A percentile compares a stretch with the other conserved stretches of the same genome.
Conservation (phyloP, 2,329 filamentous ascomycete genomes). For the Metarhizium robertsii region DNA sequence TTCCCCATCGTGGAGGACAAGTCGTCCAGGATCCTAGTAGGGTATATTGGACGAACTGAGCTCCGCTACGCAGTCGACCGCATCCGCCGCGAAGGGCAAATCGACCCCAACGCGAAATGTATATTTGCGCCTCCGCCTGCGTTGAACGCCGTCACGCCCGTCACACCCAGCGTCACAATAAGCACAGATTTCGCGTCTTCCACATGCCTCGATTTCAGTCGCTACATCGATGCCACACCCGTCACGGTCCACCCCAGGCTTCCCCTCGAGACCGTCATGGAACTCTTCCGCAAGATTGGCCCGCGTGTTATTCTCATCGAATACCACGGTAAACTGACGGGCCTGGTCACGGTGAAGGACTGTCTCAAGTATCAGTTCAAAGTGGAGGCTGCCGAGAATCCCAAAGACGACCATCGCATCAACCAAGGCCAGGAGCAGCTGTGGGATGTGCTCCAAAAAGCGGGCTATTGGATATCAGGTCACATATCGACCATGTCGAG, state of each 20-base stretch:
- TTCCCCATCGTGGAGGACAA: slow-evolving; percentile 82
- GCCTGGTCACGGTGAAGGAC: slow-evolving; percentile 92
- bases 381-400: slow-evolving; percentile 76
- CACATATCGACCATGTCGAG: slow-evolving; percentile 43
- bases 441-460: slow-evolving; percentile 47
- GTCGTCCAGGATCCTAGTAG: slow-evolving; percentile 62
- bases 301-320: slow-evolving; percentile 90
- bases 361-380: slow-evolving; percentile 97
- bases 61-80: slow-evolving; percentile 83
- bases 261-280: slow-evolving; percentile 94
- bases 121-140: slow-evolving; percentile 47
- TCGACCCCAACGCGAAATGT: slow-evolving; percentile 63
- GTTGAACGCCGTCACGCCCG: slow-evolving; percentile 20
- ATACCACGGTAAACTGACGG: slow-evolving; percentile 72
- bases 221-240: slow-evolving; percentile 82
- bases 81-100: slow-evolving; percentile 57
- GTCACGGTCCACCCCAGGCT: slow-evolving; percentile 85
- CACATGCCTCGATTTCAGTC: slow-evolving; percentile 65
- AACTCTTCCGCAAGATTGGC: slow-evolving; percentile 96
- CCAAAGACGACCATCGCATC: slow-evolving; percentile 47
- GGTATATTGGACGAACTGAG: slow-evolving; percentile 90
- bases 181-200: slow-evolving; percentile 46
- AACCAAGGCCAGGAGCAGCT: slow-evolving; percentile 54
- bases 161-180: slow-evolving; percentile 43
- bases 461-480: slow-evolving; percentile 49